These are phyloP conservation scores for Pezicula neosporulosa DNA, from an alignment of 2,329 filamentous ascomycete species.

Conservation along the genomic window DNA sequence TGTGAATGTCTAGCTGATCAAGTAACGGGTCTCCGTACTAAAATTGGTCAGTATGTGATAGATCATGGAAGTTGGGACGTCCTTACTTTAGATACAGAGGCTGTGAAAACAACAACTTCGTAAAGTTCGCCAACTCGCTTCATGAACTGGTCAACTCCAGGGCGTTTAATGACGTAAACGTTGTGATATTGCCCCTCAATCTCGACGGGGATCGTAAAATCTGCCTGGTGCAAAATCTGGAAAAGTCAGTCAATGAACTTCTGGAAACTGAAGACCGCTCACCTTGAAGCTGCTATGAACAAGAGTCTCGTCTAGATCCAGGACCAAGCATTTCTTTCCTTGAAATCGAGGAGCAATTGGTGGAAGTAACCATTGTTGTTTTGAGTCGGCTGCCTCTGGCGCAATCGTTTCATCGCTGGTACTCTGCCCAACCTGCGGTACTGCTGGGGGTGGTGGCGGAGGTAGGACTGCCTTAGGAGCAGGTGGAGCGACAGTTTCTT, in stretches of 20 bases:
- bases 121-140: conserved; percentile 97
- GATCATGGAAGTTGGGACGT: neutral
- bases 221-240: conserved; percentile 93
- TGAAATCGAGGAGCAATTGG: conserved; percentile 75
- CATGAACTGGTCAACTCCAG: conserved; percentile 99
- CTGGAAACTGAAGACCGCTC: conserved; percentile 23
- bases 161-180: conserved; percentile 98
- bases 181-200: conserved; percentile 99
- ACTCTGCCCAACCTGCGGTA: conserved; percentile 11
- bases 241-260: conserved; percentile 2
- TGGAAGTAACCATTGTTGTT: conserved; percentile 60
- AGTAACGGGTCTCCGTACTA: conserved; percentile 94
- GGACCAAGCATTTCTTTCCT: conserved; percentile 88
- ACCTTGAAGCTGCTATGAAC: conserved; percentile 99
- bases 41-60: conserved; percentile 7
- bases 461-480: conserved; percentile 16
- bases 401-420: conserved; percentile 14
- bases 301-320: conserved; percentile 93
- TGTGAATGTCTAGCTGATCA: conserved; percentile 95
- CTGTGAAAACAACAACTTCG: conserved; percentile 97
- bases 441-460: conserved; percentile 24
- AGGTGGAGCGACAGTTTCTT: conserved; percentile 16
- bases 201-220: conserved; percentile 98
- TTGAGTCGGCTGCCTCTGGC: conserved; percentile 24
- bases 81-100: conserved; percentile 90